These are phyloP conservation scores for Boletus subparvulus DNA, from an alignment of 768 basidiomycete species.

Conservation along the genomic window DNA sequence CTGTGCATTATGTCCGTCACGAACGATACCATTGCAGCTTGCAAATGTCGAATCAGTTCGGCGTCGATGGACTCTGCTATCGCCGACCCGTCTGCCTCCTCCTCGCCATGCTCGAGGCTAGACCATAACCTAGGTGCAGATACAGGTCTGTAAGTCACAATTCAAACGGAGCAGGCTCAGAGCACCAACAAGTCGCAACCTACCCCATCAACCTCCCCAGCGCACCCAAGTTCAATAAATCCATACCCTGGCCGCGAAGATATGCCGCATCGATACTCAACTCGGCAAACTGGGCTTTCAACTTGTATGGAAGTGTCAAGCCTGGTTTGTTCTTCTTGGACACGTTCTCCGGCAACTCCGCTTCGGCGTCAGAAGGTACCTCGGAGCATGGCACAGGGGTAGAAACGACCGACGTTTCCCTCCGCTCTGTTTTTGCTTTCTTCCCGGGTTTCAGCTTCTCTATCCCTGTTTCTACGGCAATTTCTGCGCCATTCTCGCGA, in stretches of 20 bases:
- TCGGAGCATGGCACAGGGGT: constrained; percentile 7
- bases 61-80: constrained; percentile 45
- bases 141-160: constrained; percentile 1
- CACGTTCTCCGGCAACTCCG: constrained; percentile 6
- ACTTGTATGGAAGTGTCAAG: constrained; percentile 45
- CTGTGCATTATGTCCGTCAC: constrained; percentile 49
- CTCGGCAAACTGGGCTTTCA: constrained; percentile 41
- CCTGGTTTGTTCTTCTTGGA: constrained; percentile 33
- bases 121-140: constrained; percentile 28
- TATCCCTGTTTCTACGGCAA: neutral
- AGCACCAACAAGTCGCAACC: constrained; percentile 27
- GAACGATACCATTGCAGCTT: constrained; percentile 49
- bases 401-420: constrained; percentile 6
- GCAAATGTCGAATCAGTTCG: constrained; percentile 46
- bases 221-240: constrained; percentile 38
- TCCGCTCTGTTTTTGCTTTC: constrained; percentile 10
- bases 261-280: constrained; percentile 46
- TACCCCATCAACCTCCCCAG: constrained; percentile 44
- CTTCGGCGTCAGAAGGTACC: constrained; percentile 9
- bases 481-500: constrained; percentile 31
- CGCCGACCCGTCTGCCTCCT: constrained; percentile 24
- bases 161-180: neutral
- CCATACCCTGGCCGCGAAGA: constrained; percentile 44
- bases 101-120: constrained; percentile 23
- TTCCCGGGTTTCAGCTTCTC: constrained; percentile 42